Percentiles rank a stretch among this genome's conserved stretches.
These are phyloP conservation scores for Sungouiella blattae DNA, from an alignment of 805 yeast genomes.

Conservation along the genomic window DNA sequence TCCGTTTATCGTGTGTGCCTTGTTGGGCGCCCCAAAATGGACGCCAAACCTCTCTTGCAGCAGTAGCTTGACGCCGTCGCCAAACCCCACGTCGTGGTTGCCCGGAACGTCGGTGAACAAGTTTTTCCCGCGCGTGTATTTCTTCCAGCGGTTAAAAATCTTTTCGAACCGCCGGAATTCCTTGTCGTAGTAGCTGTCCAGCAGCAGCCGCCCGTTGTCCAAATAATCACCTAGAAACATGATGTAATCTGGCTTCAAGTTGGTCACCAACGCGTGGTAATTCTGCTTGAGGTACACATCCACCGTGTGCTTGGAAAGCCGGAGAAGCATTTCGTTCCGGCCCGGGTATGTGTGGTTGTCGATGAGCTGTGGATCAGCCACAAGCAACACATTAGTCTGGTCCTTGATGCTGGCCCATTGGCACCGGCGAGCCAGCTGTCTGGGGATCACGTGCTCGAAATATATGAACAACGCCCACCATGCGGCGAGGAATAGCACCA, in stretches of 20 bases:
- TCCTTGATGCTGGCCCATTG: constrained; percentile 25
- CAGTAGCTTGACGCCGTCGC: constrained; percentile 20
- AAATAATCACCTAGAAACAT: constrained; percentile 41
- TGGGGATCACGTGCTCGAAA: constrained; percentile 33
- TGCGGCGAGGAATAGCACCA: constrained; percentile 17
- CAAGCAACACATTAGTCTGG: constrained; percentile 28
- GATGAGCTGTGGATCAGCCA: constrained; percentile 45
- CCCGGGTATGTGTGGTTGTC: constrained; percentile 45
- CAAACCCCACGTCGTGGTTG: constrained; percentile 27
- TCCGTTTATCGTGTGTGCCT: constrained; percentile 19
- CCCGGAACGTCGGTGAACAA: constrained; percentile 31
- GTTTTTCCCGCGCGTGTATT: constrained; percentile 20
- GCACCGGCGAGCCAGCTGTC: constrained; percentile 24
- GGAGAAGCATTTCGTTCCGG: constrained; percentile 26
- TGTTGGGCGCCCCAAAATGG: constrained; percentile 33
- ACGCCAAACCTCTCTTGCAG: constrained; percentile 27
- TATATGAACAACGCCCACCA: constrained; percentile 31
- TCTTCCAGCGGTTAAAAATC: constrained; percentile 24
- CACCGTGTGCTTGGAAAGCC: constrained; percentile 38
- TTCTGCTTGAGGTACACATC: constrained; percentile 37
- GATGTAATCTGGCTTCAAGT: constrained; percentile 33
- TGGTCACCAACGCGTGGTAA: constrained; percentile 29
- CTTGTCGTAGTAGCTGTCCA: constrained; percentile 26
- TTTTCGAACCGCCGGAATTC: constrained; percentile 30
- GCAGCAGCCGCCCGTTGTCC: constrained; percentile 38